Conservation (phyloP, 495 filamentous ascomycete species). For the Penicillium egyptiacum region DNA sequence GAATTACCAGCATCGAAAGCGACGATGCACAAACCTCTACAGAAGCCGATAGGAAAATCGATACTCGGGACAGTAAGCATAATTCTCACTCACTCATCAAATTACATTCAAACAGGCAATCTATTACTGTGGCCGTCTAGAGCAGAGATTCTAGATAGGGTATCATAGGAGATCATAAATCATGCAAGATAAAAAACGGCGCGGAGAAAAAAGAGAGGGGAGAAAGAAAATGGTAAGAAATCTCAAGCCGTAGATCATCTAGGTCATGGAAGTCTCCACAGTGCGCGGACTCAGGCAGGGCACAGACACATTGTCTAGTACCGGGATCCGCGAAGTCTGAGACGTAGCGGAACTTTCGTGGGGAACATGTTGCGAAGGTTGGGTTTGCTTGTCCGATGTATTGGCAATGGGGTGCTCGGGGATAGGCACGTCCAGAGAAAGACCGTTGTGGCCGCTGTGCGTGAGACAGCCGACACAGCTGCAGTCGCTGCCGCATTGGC, state of each 20-base stretch:
- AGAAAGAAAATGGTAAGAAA: neutral
- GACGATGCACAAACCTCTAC: neutral
- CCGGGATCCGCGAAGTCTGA: slow-evolving; percentile 18
- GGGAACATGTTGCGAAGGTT: slow-evolving; percentile 1
- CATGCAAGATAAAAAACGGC: slow-evolving; percentile 10
- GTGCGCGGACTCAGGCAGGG: slow-evolving; percentile 26
- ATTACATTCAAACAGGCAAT: slow-evolving; percentile 10
- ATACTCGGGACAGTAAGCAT: neutral
- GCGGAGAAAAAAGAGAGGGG: neutral
- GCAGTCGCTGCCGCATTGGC: slow-evolving; percentile 52
- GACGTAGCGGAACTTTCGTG: slow-evolving; percentile 6
- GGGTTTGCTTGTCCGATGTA: slow-evolving; percentile 7
- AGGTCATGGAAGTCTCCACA: slow-evolving; percentile 29
- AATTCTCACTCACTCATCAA: neutral
- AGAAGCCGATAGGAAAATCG: too few relatives aligned
- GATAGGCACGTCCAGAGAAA: slow-evolving; percentile 25
- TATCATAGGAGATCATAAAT: slow-evolving; percentile 36
- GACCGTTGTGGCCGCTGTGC: slow-evolving; percentile 48
- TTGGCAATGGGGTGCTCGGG: slow-evolving; percentile 5
- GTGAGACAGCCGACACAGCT: slow-evolving; percentile 52
- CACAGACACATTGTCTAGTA: slow-evolving; percentile 22
- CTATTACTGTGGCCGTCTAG: slow-evolving; percentile 14
- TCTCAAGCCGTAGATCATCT: slow-evolving; percentile 1
- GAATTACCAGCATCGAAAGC: neutral
- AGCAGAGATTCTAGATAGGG: slow-evolving; percentile 27